phyloP scores from a whole-genome alignment of 352 stramenopile species.

The Phytophthora europaea region DNA sequence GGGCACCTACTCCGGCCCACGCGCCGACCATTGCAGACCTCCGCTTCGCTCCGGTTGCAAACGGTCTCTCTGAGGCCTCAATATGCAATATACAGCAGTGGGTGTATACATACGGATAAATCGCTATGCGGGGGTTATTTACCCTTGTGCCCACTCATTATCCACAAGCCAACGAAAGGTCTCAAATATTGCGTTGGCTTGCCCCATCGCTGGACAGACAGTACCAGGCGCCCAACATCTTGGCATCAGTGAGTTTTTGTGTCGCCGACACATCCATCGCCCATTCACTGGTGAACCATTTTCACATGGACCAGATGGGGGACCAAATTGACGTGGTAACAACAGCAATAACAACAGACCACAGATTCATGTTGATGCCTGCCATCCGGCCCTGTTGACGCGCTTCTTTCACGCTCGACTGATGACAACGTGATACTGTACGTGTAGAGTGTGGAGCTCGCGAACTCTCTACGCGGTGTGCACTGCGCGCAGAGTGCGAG shows the following conservation, averaged over 20 bases:
- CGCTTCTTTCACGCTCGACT: conserved; percentile 12
- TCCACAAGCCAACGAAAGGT: too few relatives aligned
- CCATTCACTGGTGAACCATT: neutral
- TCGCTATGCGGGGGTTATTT: too few relatives aligned
- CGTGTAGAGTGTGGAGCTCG: neutral
- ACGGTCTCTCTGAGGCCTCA: too few relatives aligned
- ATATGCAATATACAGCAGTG: too few relatives aligned
- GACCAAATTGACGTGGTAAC: conserved; percentile 18
- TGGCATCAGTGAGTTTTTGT: neutral
- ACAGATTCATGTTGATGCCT: neutral
- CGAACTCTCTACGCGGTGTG: conserved; percentile 1
- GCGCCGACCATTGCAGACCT: too few relatives aligned
- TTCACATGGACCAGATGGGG: conserved; percentile 4
- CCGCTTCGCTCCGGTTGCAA: too few relatives aligned
- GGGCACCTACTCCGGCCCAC: too few relatives aligned
- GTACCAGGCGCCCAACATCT: too few relatives aligned
- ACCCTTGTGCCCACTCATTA: too few relatives aligned
- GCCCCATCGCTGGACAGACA: too few relatives aligned
- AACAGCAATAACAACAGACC: neutral
- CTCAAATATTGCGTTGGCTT: too few relatives aligned
- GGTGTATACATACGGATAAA: too few relatives aligned
- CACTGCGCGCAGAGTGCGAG: conserved; percentile 9
- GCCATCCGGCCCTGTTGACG: neutral
- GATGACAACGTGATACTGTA: conserved; percentile 2
- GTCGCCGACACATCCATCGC: neutral